Evolutionary conservation across 176 grass and related monocot genomes (phyloP), one percentile per base, ranked within the genome.

Genomic region (Aegilops tauschii): DNA sequence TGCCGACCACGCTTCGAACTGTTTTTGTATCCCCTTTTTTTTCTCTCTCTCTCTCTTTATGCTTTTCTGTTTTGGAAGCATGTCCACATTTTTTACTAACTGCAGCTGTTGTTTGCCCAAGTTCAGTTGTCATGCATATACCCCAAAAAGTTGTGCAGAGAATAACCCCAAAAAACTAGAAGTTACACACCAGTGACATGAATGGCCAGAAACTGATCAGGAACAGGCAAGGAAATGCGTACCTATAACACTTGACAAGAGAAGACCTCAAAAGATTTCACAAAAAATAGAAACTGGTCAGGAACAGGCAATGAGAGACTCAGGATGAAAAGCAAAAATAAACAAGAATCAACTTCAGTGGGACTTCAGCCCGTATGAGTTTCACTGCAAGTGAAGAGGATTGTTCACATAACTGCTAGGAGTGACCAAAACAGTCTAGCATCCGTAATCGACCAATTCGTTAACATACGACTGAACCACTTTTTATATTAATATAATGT

Each of bases 1-100:
- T 94, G 78, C 95, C 88, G 90, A 89, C 83, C 83, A 94, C 90
- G 85, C 6, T 9, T 35, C 34, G 5, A 5, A 5, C 4, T 35
- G 1, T 14, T 50, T 45, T 1, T 35, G 34, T 35, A 34, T 35
- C 34, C 5, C 34, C 35, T 7, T 36, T 36, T 36, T 36, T 36
- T 7, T 36, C 7, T 5, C 7, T 36, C 4, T 13, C 3, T 47
- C 44, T 37, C 7, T 47, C 44, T 47, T 3, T 11, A 12, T 11
- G 0, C 4, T 0, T 47, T 45, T 47, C 44, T 47, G 37, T 39
- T 37, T 35, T 34, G 32, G 4, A 34, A 34, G 32, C 40, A 44
- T 44, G 3, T 44, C 9, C 40, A 44, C 40, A 44, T 39, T 11
- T 44, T 74, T 39, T 27, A 18, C 16, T 30, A 2, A 42, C 4